phyloP scores from a whole-genome alignment of 345 rosid species.

The Eucalyptus globulus region DNA sequence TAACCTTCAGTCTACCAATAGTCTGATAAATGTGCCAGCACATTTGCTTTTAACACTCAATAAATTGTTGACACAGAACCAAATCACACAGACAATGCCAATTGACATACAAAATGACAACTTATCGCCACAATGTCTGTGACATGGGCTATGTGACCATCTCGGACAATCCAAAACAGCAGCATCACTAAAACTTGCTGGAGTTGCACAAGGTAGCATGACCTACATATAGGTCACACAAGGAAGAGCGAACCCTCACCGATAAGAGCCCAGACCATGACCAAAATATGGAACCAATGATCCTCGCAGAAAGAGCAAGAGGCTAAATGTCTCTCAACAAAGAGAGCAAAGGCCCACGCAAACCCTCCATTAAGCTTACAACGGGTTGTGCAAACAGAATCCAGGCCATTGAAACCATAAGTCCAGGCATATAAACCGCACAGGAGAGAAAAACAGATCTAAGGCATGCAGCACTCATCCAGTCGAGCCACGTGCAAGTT shows the following conservation, averaged over 20 bases:
- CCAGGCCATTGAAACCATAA: not conserved
- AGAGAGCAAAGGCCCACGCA: not conserved
- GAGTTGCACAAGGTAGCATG: not conserved
- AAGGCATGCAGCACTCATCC: not conserved
- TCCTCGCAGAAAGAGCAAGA: not conserved
- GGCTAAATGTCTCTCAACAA: not conserved
- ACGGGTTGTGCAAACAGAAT: not conserved
- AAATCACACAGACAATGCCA: not conserved
- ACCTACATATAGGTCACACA: not conserved
- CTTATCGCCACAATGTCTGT: not conserved
- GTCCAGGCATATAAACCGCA: not conserved
- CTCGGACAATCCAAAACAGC: not conserved
- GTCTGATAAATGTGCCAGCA: not conserved
- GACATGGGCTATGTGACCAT: not conserved
- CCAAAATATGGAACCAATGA: not conserved
- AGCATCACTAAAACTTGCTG: not conserved
- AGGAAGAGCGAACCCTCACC: not conserved
- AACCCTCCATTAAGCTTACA: not conserved
- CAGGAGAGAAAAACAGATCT: not conserved
- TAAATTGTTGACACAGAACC: not conserved
- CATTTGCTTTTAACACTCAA: not conserved
- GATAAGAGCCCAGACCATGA: not conserved
- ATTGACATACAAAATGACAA: not conserved
- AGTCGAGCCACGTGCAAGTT: not conserved
- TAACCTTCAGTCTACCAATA: not conserved